Conservation (phyloP, 805 yeast genomes). For the Nematodospora valgi region DNA sequence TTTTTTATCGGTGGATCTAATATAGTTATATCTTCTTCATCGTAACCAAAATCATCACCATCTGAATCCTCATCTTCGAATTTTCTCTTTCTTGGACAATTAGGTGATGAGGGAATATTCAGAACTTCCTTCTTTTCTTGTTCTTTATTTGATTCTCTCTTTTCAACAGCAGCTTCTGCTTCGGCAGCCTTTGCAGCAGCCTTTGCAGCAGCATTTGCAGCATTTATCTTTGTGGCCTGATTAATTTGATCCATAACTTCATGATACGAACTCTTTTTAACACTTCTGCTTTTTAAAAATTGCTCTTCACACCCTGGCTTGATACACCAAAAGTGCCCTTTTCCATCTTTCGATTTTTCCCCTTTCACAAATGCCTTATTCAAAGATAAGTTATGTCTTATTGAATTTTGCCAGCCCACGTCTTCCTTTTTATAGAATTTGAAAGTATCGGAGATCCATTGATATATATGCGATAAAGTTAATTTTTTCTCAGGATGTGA, state of each 20-base stretch:
- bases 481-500: slow-evolving; percentile 57
- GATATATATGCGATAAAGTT: slow-evolving; percentile 67
- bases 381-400: slow-evolving; percentile 87
- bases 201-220: slow-evolving; percentile 7
- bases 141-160: not conserved
- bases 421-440: slow-evolving; percentile 78
- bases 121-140: slow-evolving; percentile 8
- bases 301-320: slow-evolving; percentile 78
- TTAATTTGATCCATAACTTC: slow-evolving; percentile 42
- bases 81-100: slow-evolving; percentile 5
- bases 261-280: slow-evolving; percentile 41
- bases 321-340: slow-evolving; percentile 92
- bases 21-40: slow-evolving; percentile 15
- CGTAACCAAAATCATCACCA: slow-evolving; percentile 17
- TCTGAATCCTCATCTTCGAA: slow-evolving; percentile 10
- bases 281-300: slow-evolving; percentile 63
- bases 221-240: slow-evolving; percentile 9
- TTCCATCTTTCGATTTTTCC: slow-evolving; percentile 85
- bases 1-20: slow-evolving; percentile 16
- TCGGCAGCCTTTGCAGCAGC: slow-evolving; percentile 9
- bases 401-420: slow-evolving; percentile 97
- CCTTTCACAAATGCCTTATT: slow-evolving; percentile 92
- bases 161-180: not conserved
- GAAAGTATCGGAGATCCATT: slow-evolving; percentile 88
- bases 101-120: slow-evolving; percentile 33